A percentile compares a stretch with the other conserved stretches of the same genome.
Evolutionary conservation across 2,329 filamentous ascomycete species (phyloP).

Genomic region (Colletotrichum lini): DNA sequence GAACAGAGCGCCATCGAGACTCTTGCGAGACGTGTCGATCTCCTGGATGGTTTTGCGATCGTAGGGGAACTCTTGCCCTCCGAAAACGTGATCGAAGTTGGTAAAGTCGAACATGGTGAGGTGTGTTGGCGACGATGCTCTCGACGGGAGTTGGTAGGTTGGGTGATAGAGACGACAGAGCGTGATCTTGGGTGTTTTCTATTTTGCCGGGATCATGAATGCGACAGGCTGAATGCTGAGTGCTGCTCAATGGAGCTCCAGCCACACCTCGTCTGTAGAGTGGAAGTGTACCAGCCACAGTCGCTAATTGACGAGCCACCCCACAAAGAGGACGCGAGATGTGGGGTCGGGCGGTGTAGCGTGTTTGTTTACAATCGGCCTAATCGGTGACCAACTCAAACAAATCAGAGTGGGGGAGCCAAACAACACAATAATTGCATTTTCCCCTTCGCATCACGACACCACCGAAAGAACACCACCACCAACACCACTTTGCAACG

Average conservation of each 20-base stretch:
- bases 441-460: conserved; percentile 25
- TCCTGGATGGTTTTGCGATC: conserved; percentile 72
- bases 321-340: not conserved
- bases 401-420: conserved; percentile 41
- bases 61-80: conserved; percentile 72
- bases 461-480: conserved; percentile 6
- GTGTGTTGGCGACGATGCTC: no score
- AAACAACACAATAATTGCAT: conserved; percentile 36
- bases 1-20: conserved; percentile 79
- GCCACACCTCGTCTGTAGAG: conserved; percentile 12
- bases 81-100: conserved; percentile 79
- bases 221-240: not conserved
- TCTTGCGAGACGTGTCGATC: conserved; percentile 77
- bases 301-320: conserved; percentile 28
- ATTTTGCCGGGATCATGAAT: conserved; percentile 1
- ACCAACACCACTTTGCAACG: conserved; percentile 3
- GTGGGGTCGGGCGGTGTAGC: conserved; percentile 32
- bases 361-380: conserved; percentile 44
- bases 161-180: no score
- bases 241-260: conserved; percentile 10
- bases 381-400: conserved; percentile 42
- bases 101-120: conserved; percentile 73
- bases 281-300: conserved; percentile 22
- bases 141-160: not conserved
- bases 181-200: no score